Evolutionary conservation across 2,329 filamentous ascomycete species (phyloP), one percentile per base, ranked within the genome.

Genomic region (Ilyonectria destructans): DNA sequence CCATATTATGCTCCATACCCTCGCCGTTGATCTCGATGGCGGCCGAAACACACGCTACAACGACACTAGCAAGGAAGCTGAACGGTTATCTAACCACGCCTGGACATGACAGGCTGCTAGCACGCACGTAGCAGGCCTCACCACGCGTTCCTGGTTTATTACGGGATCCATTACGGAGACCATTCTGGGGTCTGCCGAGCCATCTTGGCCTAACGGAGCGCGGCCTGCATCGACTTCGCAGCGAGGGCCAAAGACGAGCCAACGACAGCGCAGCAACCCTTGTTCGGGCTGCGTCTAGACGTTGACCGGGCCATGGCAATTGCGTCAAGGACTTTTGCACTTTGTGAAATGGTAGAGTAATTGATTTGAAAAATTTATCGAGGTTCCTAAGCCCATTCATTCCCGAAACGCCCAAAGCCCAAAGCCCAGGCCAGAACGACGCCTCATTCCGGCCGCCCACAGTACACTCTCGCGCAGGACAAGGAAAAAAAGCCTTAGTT

Each of bases 401-500:
- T 26, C 26, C 31, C 31, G 2, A 33, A 33, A 33, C 31, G 31
- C 31, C 31, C 31, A 35, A 29, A 33, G 31, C 31, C 31, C 31
- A 35, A 29, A 33, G 23, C 40, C 46, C 56, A 61, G 35, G 56
- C 59, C 60, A 35, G 63, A 26, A 66, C 52, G 57, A 23, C 23
- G 23, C 23, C 62, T 57, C 21, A 33, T 55, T 35, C 26, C 55
- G 40, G 4, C 43, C 37, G 21, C n/a, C n/a, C 8, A 17, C 46
- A 46, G 35, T 54, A 59, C 37, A 33, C 45, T 21, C 19, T 21
- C 37, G 56, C 65, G 62, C 61, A 74, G 54, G 43, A 54, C 54
- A 69, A 69, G 43, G 2, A 26, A 29, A 48, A 48, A 68, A 61
- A 17, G 62, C 55, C 51, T 74, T 74, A 76, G 75, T 74, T 73